A percentile compares a stretch with the other conserved stretches of the same genome.
These are phyloP conservation scores for Aspergillus sp. DNA, from an alignment of 2,329 filamentous ascomycete species.

Conservation along the genomic window DNA sequence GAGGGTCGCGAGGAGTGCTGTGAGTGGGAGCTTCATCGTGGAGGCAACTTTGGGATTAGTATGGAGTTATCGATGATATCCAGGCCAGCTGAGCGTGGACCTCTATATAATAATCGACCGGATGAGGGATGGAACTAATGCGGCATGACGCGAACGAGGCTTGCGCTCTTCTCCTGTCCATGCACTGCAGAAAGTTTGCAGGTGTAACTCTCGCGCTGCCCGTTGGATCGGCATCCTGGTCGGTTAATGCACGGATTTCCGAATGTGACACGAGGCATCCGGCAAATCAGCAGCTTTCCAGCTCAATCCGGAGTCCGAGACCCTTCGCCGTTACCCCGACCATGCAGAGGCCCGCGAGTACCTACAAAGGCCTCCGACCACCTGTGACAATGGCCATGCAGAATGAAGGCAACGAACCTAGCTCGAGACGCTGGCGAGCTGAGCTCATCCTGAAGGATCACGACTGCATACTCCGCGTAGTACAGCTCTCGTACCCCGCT, in stretches of 20 bases:
- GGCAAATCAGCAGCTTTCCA: not conserved
- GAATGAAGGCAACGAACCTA: not conserved
- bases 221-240: not conserved
- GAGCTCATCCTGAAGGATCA: not conserved
- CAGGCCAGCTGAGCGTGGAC: not conserved
- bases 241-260: not conserved
- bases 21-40: not conserved
- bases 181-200: not conserved
- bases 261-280: not conserved
- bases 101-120: not conserved
- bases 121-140: not conserved
- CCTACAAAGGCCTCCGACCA: not conserved
- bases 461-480: not conserved
- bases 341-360: not conserved
- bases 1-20: not conserved
- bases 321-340: not conserved
- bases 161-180: not conserved
- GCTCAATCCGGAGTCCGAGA: not conserved
- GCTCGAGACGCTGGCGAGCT: not conserved
- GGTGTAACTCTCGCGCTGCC: not conserved
- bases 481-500: not conserved
- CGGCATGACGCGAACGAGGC: not conserved
- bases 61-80: too few relatives aligned
- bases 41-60: not conserved
- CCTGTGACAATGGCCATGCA: not conserved